Conservation (phyloP, 768 basidiomycete species). For the Russula dissimulans region DNA sequence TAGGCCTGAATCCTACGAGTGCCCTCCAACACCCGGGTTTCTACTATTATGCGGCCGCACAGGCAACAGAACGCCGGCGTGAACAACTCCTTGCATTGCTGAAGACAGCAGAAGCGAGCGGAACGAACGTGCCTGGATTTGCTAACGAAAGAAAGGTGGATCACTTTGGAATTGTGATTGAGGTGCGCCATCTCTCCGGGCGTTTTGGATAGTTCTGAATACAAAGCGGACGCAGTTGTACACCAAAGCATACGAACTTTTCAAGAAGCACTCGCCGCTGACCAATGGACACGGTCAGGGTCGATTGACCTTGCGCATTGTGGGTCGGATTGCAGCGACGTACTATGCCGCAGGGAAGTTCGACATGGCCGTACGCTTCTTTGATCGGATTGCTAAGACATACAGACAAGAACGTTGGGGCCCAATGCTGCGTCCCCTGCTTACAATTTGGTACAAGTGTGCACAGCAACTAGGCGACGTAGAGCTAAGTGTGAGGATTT, state of each 20-base stretch:
- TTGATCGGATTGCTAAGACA: constrained; percentile 83
- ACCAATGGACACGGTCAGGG: constrained; percentile 45
- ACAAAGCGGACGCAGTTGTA: constrained; percentile 49
- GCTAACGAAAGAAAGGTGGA: constrained; percentile 89
- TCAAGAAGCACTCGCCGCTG: constrained; percentile 61
- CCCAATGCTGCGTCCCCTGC: constrained; percentile 60
- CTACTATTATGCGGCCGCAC: constrained; percentile 85
- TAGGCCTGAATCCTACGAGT: constrained; percentile 72
- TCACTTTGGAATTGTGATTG: constrained; percentile 71
- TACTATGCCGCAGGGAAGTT: constrained; percentile 75
- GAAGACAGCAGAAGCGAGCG: constrained; percentile 42
- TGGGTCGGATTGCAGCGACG: constrained; percentile 80
- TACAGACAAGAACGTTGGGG: constrained; percentile 85
- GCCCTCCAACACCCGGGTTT: constrained; percentile 87
- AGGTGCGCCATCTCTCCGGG: constrained; percentile 38
- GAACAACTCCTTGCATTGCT: constrained; percentile 54
- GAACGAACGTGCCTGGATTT: constrained; percentile 55
- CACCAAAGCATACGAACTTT: constrained; percentile 88
- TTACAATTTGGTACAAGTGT: constrained; percentile 76
- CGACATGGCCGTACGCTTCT: constrained; percentile 86
- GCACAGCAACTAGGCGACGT: constrained; percentile 71
- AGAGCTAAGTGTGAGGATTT: constrained; percentile 62
- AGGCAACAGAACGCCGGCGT: constrained; percentile 70
- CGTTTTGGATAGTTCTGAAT: background rate
- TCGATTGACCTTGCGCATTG: constrained; percentile 83